Evolutionary conservation across 2,329 filamentous ascomycete genomes (phyloP), one percentile per base, ranked within the genome.

Genomic region (Sporothrix variecibatus): DNA sequence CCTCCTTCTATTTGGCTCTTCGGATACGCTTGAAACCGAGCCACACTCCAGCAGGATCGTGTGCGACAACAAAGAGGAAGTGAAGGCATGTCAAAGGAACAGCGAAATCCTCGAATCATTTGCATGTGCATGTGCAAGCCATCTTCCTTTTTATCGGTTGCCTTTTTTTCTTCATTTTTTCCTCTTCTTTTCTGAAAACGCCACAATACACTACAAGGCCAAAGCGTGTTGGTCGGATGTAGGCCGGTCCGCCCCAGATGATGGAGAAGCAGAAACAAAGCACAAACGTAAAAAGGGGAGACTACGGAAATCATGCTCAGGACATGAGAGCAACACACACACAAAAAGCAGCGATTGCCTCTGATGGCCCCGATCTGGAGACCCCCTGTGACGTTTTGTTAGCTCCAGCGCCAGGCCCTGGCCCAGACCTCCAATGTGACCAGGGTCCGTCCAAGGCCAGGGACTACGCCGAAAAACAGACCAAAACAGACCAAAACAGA

Each of bases 21-120:
- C 65, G 43, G 65, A 51, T 23, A 68, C 64, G 64, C 65, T 51
- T 46, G 28, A 51, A 68, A 68, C 43, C 65, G 65, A 68, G 65
- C 65, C 65, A 68, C 28, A 28, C 12, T 67, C 38, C n/a, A 46
- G 38, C 38, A 28, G 38, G 38, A 65, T 43, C n/a, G 38, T 65
- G 34, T 43, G 38, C 8, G 56, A 58, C 56, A 26, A 56, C 23
- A n/a, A 5, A 20, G 31, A 20, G 31, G 26, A 60, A 34, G 58
- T 20, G 43, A 6, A 20, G 43, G 15, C 40, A 58, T 53, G 51
- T 38, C 28, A 28, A 65, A 26, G 20, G 38, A 68, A 2, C 8
- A 28, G n/a, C 15, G 40, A 46, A 46, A 23, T 51, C 26, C 65
- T 68, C 40, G 12, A 28, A n/a, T 49, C 8, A 31, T 68, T 68